phyloP scores from a whole-genome alignment of 2,329 filamentous ascomycete genomes.

The Aphanocladium album region DNA sequence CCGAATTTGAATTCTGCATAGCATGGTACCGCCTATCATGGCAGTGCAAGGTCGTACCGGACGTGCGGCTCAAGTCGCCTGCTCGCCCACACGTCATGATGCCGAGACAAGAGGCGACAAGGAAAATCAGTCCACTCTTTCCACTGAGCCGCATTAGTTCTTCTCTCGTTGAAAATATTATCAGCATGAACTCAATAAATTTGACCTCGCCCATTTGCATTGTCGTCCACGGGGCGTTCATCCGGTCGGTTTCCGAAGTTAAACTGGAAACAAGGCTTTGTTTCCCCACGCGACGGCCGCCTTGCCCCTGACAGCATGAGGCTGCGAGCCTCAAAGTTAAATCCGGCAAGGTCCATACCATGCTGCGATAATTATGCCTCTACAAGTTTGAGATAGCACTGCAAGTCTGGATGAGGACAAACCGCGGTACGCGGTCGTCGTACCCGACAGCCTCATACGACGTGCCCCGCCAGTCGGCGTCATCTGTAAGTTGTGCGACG shows the following conservation, averaged over 20 bases:
- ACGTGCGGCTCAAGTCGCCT: not conserved
- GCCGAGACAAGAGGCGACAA: not conserved
- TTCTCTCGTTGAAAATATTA: not conserved
- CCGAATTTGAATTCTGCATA: not conserved
- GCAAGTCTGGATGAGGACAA: not conserved
- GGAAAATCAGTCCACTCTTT: not conserved
- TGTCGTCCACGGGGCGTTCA: not conserved
- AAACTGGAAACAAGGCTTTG: not conserved
- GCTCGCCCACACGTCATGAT: not conserved
- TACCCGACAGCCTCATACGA: not conserved
- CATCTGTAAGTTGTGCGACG: not conserved
- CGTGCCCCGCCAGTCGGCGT: not conserved
- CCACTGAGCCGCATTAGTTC: not conserved
- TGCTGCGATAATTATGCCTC: not conserved
- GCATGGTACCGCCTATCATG: not conserved
- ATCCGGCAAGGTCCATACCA: not conserved
- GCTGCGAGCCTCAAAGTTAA: slow-evolving; percentile 3
- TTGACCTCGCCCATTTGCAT: not conserved
- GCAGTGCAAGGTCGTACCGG: not conserved
- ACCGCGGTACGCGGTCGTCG: not conserved
- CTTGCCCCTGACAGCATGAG: not conserved
- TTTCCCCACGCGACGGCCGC: not conserved
- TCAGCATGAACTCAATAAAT: not conserved
- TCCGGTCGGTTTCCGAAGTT: not conserved
- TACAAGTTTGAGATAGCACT: not conserved